Evolutionary conservation across 108 stramenopile genomes (phyloP).

Genomic region (Pseudonitzschia pungens): DNA sequence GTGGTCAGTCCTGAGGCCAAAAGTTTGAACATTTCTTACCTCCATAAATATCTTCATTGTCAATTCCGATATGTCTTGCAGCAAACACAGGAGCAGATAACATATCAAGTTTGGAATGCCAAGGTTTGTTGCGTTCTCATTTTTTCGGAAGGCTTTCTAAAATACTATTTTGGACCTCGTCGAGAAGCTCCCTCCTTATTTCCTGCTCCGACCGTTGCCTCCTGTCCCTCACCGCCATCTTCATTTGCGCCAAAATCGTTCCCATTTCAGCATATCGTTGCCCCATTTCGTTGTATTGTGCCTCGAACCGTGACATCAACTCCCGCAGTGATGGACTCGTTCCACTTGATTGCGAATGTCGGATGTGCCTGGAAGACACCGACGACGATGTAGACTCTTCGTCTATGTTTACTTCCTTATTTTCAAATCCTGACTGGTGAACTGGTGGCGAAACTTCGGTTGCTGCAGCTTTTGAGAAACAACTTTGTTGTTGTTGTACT

Average conservation of each 20-base stretch:
- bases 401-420: background rate
- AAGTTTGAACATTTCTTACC: too few relatives aligned
- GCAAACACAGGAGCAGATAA: too few relatives aligned
- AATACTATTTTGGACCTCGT: constrained; percentile 26
- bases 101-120: too few relatives aligned
- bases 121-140: background rate
- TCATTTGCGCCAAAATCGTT: constrained; percentile 22
- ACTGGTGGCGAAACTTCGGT: background rate
- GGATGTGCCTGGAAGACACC: background rate
- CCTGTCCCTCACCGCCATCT: constrained; percentile 1
- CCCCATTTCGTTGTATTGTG: constrained; percentile 37
- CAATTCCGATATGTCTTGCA: too few relatives aligned
- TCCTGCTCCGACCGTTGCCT: constrained; percentile 27
- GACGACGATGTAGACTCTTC: background rate
- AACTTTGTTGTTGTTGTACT: background rate
- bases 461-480: background rate
- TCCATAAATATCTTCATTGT: too few relatives aligned
- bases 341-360: background rate
- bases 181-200: constrained; percentile 29
- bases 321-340: constrained; percentile 8
- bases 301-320: constrained; percentile 29
- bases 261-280: constrained; percentile 34
- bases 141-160: constrained; percentile 24
- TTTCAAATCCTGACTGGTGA: background rate
- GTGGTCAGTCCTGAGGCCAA: too few relatives aligned